These are phyloP conservation scores for Dendrostoma leiphaemia DNA, from an alignment of 2,329 filamentous ascomycete species.

Conservation along the genomic window DNA sequence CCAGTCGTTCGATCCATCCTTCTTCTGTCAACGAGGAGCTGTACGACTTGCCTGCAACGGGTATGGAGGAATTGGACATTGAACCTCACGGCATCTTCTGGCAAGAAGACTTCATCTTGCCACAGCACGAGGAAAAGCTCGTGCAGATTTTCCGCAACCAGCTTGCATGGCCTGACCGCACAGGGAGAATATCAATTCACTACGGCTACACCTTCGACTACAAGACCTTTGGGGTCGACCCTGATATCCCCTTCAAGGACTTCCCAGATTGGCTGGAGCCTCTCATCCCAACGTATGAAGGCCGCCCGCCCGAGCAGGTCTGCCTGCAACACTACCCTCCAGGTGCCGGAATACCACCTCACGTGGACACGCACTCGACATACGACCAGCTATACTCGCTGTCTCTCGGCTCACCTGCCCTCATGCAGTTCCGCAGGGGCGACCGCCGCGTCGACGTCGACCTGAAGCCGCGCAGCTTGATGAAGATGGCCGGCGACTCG, in stretches of 20 bases:
- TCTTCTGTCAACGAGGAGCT: no score
- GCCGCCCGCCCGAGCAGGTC: slow-evolving; percentile 52
- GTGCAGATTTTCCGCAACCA: slow-evolving; percentile 42
- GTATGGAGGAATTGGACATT: slow-evolving; percentile 25
- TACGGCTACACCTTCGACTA: slow-evolving; percentile 59
- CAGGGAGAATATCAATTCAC: slow-evolving; percentile 49
- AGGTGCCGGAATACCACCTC: slow-evolving; percentile 58
- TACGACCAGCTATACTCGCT: slow-evolving; percentile 46
- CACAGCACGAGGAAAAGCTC: slow-evolving; percentile 42
- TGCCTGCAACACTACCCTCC: slow-evolving; percentile 61
- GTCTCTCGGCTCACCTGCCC: slow-evolving; percentile 39
- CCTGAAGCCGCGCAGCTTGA: slow-evolving; percentile 46
- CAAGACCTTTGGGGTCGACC: slow-evolving; percentile 55
- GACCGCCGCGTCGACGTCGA: slow-evolving; percentile 40
- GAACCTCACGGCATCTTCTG: slow-evolving; percentile 39
- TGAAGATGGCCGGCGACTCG: slow-evolving; percentile 48
- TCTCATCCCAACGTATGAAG: slow-evolving; percentile 43
- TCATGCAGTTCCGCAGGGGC: slow-evolving; percentile 42
- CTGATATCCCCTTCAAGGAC: slow-evolving; percentile 44
- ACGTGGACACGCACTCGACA: slow-evolving; percentile 56
- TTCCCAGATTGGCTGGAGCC: slow-evolving; percentile 52
- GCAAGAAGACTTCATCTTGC: slow-evolving; percentile 45
- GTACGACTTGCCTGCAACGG: no score
- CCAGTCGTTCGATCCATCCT: no score
- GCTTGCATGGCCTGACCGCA: slow-evolving; percentile 45